Evolutionary conservation across 176 grass and related monocot species (phyloP).

Genomic region (Themeda triandra): DNA sequence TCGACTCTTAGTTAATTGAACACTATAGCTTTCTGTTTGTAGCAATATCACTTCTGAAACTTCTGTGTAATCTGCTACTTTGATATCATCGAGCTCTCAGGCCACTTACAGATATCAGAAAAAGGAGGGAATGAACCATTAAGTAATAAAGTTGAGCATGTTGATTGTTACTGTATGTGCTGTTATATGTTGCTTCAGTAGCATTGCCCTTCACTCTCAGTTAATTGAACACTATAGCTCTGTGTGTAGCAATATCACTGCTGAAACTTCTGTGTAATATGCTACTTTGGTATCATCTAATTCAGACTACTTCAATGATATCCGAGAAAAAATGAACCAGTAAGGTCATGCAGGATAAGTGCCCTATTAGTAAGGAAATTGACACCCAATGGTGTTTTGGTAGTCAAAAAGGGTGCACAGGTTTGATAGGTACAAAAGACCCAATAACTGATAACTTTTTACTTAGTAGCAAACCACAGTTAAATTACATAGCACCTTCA

Average conservation of each 20-base stretch:
- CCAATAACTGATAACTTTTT: not conserved
- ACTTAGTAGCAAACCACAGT: not conserved
- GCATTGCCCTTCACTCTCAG: not conserved
- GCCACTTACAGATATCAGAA: no score
- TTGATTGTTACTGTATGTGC: not conserved
- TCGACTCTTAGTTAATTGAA: no score
- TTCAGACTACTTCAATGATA: no score
- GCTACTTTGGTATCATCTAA: not conserved
- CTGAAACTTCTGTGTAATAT: conserved; percentile 5
- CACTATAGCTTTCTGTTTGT: not conserved
- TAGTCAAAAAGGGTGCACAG: not conserved
- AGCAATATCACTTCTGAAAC: not conserved
- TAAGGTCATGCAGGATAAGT: not conserved
- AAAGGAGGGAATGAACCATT: no score
- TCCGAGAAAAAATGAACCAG: not conserved
- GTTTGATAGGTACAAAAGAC: conserved; percentile 16
- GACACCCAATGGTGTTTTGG: not conserved
- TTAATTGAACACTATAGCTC: no score
- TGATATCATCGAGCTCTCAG: no score
- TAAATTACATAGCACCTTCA: not conserved
- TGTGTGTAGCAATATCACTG: not conserved
- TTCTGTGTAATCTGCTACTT: not conserved
- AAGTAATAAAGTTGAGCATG: no score
- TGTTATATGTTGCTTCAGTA: not conserved
- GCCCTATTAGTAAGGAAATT: not conserved